These are phyloP conservation scores for Coniophora puteana DNA, from an alignment of 1,284 basidiomycete genomes.

Conservation along the genomic window DNA sequence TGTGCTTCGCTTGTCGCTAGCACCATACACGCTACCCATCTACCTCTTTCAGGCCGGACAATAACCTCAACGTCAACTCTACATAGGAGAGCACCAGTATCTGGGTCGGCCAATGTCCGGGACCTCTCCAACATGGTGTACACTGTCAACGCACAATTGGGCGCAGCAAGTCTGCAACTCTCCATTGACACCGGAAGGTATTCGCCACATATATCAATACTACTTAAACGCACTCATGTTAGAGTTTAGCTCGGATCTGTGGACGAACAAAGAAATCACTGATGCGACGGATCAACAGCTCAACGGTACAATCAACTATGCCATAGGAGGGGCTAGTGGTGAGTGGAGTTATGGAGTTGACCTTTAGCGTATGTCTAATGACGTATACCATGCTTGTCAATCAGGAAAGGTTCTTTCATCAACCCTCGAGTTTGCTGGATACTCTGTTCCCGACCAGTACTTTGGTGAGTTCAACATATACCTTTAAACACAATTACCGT, in stretches of 20 bases:
- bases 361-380: not conserved
- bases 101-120: slow-evolving; percentile 10
- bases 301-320: slow-evolving; percentile 18
- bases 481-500: not conserved
- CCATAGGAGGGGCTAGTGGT: slow-evolving; percentile 21
- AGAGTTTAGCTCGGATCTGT: slow-evolving; percentile 24
- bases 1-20: slow-evolving; percentile 8
- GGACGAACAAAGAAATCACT: slow-evolving; percentile 19
- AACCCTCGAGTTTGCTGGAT: slow-evolving; percentile 49
- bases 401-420: slow-evolving; percentile 51
- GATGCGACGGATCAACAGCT: slow-evolving; percentile 13
- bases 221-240: not conserved
- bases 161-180: slow-evolving; percentile 42
- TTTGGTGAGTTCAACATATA: slow-evolving; percentile 59
- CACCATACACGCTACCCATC: slow-evolving; percentile 10
- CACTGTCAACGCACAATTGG: slow-evolving; percentile 48
- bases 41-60: slow-evolving; percentile 15
- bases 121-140: slow-evolving; percentile 46
- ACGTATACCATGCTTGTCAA: slow-evolving; percentile 1
- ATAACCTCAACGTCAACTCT: slow-evolving; percentile 3
- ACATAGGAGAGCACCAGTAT: slow-evolving; percentile 15
- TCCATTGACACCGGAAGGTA: slow-evolving; percentile 71
- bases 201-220: slow-evolving; percentile 7
- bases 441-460: slow-evolving; percentile 53
- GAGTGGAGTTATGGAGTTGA: not conserved